Evolutionary conservation across 345 rosid species (phyloP).

Genomic region (Combretum micranthum): DNA sequence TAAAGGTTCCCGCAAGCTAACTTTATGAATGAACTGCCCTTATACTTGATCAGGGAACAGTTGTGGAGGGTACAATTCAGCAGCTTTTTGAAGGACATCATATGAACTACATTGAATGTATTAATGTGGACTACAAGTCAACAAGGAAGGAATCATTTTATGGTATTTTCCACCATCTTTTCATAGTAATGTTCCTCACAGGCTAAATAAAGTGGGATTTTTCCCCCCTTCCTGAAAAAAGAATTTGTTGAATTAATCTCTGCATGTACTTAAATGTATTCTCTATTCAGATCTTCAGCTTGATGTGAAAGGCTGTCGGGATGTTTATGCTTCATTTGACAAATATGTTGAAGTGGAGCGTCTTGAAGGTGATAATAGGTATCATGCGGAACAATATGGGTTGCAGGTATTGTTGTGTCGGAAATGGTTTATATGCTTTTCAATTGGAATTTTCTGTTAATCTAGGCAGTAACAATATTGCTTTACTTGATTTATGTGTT

Average conservation of each 20-base stretch:
- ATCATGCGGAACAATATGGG: conserved; percentile 67
- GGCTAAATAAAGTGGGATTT: no score
- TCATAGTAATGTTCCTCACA: no score
- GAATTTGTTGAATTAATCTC: neutral
- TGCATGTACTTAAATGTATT: neutral
- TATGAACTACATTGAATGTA: conserved; percentile 60
- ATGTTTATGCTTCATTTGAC: conserved; percentile 78
- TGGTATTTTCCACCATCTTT: conserved; percentile 18
- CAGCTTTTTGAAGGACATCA: conserved; percentile 60
- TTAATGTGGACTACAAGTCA: conserved; percentile 51
- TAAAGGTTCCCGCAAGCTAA: no score
- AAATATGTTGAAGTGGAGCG: conserved; percentile 76
- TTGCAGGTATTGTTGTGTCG: conserved; percentile 41
- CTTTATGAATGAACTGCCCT: neutral
- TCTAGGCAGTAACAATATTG: neutral
- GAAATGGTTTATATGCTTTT: conserved; percentile 1
- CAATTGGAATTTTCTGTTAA: neutral
- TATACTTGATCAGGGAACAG: conserved; percentile 35
- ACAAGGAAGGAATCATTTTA: conserved; percentile 57
- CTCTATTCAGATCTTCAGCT: conserved; percentile 61
- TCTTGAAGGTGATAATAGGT: conserved; percentile 72
- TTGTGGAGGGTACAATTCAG: conserved; percentile 60
- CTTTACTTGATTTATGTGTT: no score
- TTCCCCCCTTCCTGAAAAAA: no score
- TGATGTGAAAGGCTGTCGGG: conserved; percentile 78